Evolutionary conservation across 106 monocot genomes (phyloP), one percentile per base, ranked within the genome.

Genomic region (Dendrobium nobile): DNA sequence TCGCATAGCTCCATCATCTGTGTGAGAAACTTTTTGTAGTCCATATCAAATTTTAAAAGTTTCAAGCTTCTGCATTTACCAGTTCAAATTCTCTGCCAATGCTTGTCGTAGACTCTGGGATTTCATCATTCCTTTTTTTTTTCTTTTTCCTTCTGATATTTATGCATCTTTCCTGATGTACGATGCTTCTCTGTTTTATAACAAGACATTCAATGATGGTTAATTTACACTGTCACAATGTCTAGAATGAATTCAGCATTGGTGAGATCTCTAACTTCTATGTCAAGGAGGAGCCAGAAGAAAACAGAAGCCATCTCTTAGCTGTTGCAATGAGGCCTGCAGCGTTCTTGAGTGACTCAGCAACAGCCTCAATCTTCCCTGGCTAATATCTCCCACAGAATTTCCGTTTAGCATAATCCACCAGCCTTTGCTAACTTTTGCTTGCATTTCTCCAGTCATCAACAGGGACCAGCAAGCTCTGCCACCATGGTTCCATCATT

Each of bases 361-460:
- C 99, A 77, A 90, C 37, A 91, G 75, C 79, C 82, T 95, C 56
- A 99, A 72, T 80, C 91, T 88, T 2, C 95, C 95, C 79, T 92
- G 99, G 81, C 83, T 93, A n/a, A 76, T 41, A 85, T 99, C 99
- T 47, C 83, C 89, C 9, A 73, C 75, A 58, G 88, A 80, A 80
- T 47, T 87, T 26, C 88, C 89, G 77, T n/a, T 85, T 99, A 7
- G 86, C 85, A 87, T 78, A 82, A 16, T 99, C 98, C 54, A 91
- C 92, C 6, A n/a, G 88, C 80, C 77, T 93, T 88, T 0, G 86
- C 85, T 7, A 95, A 80, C 81, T 91, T 91, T 22, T 93, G 95
- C 79, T 88, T 95, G 85, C 93, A 99, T 84, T 82, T 92, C 54
- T 99, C 98, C 99, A 99, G 48, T 99, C 99, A 42, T 99, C 99